Conservation (phyloP, 805 yeast genomes). For the Starmera quercuum region DNA sequence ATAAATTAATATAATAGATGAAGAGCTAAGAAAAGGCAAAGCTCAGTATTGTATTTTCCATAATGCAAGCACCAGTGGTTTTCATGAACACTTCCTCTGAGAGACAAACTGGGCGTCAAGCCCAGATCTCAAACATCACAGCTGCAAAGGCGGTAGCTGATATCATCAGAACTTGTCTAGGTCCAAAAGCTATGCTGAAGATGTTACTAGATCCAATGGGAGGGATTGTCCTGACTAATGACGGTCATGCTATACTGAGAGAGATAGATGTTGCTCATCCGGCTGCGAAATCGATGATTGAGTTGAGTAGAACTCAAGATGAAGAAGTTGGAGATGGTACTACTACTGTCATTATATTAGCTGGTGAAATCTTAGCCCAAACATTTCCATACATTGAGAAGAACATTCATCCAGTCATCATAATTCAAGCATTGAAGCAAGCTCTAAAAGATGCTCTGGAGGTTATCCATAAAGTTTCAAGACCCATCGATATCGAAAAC, state of each 20-base stretch:
- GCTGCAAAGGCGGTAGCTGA: slow-evolving; percentile 99
- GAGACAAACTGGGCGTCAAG: slow-evolving; percentile 94
- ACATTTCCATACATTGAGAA: slow-evolving; percentile 91
- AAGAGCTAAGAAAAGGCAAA: too few species aligned
- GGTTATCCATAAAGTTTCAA: slow-evolving; percentile 74
- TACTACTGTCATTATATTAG: slow-evolving; percentile 91
- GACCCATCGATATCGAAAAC: slow-evolving; percentile 75
- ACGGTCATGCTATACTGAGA: slow-evolving; percentile 96
- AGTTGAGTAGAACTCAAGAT: slow-evolving; percentile 92
- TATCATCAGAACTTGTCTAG: slow-evolving; percentile 94
- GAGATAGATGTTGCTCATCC: slow-evolving; percentile 98
- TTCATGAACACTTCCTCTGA: slow-evolving; percentile 83
- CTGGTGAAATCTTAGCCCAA: slow-evolving; percentile 95
- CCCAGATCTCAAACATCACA: slow-evolving; percentile 92
- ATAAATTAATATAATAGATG: too few species aligned
- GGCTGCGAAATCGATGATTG: slow-evolving; percentile 98
- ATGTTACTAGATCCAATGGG: slow-evolving; percentile 94
- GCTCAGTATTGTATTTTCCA: too few species aligned
- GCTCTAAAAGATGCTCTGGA: slow-evolving; percentile 89
- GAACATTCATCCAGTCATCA: slow-evolving; percentile 94
- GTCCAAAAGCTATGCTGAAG: slow-evolving; percentile 98
- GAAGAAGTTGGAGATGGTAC: slow-evolving; percentile 99
- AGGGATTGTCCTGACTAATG: slow-evolving; percentile 94
- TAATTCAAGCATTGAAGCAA: slow-evolving; percentile 87
- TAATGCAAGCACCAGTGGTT: slow-evolving; percentile 80